Evolutionary conservation across 2,329 filamentous ascomycete species (phyloP).

Genomic region (Talaromyces sp.): DNA sequence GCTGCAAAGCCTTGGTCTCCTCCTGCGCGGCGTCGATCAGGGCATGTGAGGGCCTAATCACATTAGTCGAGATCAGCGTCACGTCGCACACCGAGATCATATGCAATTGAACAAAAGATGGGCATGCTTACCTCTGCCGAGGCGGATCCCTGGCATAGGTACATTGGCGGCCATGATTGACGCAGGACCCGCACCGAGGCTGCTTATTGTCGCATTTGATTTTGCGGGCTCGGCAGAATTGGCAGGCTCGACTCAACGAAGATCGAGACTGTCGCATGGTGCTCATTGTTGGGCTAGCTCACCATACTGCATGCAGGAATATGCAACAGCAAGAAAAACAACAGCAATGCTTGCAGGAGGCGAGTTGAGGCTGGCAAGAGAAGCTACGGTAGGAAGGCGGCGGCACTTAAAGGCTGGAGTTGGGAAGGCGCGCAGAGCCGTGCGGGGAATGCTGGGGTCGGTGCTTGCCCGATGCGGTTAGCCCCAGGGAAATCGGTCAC

Average conservation of each 20-base stretch:
- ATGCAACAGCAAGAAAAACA: background rate
- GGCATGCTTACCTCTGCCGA: conserved; percentile 11
- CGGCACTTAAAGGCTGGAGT: background rate
- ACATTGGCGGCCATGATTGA: conserved; percentile 18
- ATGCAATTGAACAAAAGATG: conserved; percentile 4
- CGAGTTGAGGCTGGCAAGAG: background rate
- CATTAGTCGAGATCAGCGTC: conserved; percentile 10
- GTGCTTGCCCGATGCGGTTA: background rate
- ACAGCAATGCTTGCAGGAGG: background rate
- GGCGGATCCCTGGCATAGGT: conserved; percentile 16
- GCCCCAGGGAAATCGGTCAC: background rate
- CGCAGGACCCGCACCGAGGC: conserved; percentile 30
- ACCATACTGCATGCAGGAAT: background rate
- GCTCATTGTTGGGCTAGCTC: background rate
- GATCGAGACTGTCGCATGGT: background rate
- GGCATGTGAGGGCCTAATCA: background rate
- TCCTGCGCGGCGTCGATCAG: conserved; percentile 2
- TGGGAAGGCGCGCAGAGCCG: background rate
- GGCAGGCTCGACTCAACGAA: conserved; percentile 20
- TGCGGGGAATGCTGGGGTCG: too few relatives aligned
- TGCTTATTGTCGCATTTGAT: conserved; percentile 31
- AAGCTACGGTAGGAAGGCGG: background rate
- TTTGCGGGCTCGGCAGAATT: conserved; percentile 29
- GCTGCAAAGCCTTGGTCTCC: conserved; percentile 1
- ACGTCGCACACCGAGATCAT: background rate